Evolutionary conservation across 2,329 filamentous ascomycete genomes (phyloP).

Genomic region (Myrmaecium sp.): DNA sequence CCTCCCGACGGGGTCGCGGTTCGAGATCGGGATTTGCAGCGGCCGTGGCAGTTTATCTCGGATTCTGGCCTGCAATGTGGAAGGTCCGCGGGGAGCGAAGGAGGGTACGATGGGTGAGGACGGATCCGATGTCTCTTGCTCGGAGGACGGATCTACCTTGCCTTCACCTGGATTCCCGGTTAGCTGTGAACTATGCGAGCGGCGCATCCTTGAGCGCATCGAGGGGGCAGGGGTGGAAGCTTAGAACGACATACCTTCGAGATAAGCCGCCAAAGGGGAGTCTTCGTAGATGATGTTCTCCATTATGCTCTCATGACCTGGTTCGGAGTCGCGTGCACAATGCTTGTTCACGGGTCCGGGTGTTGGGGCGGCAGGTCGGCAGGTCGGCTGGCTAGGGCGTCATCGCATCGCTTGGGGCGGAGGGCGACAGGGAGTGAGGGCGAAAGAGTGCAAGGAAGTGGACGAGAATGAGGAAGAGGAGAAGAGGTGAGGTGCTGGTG

Average conservation of each 20-base stretch:
- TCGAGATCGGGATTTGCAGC: slow-evolving; percentile 19
- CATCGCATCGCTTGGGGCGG: too few relatives aligned
- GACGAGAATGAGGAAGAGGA: too few relatives aligned
- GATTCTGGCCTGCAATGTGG: slow-evolving; percentile 31
- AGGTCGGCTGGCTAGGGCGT: too few relatives aligned
- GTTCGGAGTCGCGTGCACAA: background rate
- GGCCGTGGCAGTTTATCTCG: slow-evolving; percentile 32
- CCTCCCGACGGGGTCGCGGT: slow-evolving; percentile 20
- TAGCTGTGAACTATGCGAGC: slow-evolving; percentile 6
- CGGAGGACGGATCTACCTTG: slow-evolving; percentile 11
- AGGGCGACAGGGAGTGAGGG: too few relatives aligned
- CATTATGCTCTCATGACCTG: slow-evolving; percentile 35
- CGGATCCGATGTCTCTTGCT: slow-evolving; percentile 2
- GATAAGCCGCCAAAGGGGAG: slow-evolving; percentile 74
- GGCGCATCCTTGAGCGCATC: slow-evolving; percentile 5
- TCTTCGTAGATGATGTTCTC: slow-evolving; percentile 77
- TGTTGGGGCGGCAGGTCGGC: too few relatives aligned
- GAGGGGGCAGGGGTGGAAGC: slow-evolving; percentile 5
- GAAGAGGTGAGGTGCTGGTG: too few relatives aligned
- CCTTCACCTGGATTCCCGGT: slow-evolving; percentile 16
- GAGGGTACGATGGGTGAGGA: slow-evolving; percentile 10
- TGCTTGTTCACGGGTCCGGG: slow-evolving; percentile 2
- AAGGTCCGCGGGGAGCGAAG: slow-evolving; percentile 34
- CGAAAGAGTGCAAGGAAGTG: too few relatives aligned
- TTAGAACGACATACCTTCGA: slow-evolving; percentile 51